phyloP scores from a whole-genome alignment of 306 rosid genomes.

The Medicago arabica region DNA sequence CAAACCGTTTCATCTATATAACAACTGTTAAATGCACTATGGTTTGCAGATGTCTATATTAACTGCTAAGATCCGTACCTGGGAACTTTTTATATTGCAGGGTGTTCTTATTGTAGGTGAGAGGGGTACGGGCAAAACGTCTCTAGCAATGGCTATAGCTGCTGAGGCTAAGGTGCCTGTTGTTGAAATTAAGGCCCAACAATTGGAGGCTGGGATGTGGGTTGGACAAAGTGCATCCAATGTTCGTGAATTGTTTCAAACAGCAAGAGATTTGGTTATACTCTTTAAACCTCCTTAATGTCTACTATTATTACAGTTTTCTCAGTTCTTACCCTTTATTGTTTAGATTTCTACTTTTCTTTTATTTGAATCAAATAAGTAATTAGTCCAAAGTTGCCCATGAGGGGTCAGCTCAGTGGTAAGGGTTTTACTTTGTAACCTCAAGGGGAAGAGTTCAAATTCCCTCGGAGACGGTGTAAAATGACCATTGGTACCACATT shows the following conservation, averaged over 20 bases:
- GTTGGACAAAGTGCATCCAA: slow-evolving; percentile 99
- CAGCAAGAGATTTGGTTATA: slow-evolving; percentile 96
- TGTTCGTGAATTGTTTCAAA: slow-evolving; percentile 94
- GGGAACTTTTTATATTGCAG: slow-evolving; percentile 57
- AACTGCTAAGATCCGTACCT: slow-evolving; percentile 35
- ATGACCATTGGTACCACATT: neutral
- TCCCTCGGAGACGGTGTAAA: neutral
- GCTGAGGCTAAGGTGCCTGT: slow-evolving; percentile 98
- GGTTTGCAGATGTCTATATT: slow-evolving; percentile 36
- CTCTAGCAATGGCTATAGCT: slow-evolving; percentile 95
- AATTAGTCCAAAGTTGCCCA: slow-evolving; percentile 4
- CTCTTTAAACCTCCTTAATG: slow-evolving; percentile 46
- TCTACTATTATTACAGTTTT: slow-evolving; percentile 31
- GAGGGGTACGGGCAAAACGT: slow-evolving; percentile 98
- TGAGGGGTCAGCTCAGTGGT: neutral
- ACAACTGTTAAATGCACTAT: slow-evolving; percentile 31
- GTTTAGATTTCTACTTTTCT: slow-evolving; percentile 25
- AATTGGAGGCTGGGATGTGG: slow-evolving; percentile 98
- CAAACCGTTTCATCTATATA: slow-evolving; percentile 21
- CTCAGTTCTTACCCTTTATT: slow-evolving; percentile 16
- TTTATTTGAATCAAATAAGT: slow-evolving; percentile 17
- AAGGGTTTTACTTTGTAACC: neutral
- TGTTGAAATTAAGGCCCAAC: slow-evolving; percentile 84
- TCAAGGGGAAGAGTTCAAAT: neutral
- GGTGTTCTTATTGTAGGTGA: slow-evolving; percentile 97